Conservation (phyloP, 768 basidiomycete genomes). For the Kwoniella mangroviensis region DNA sequence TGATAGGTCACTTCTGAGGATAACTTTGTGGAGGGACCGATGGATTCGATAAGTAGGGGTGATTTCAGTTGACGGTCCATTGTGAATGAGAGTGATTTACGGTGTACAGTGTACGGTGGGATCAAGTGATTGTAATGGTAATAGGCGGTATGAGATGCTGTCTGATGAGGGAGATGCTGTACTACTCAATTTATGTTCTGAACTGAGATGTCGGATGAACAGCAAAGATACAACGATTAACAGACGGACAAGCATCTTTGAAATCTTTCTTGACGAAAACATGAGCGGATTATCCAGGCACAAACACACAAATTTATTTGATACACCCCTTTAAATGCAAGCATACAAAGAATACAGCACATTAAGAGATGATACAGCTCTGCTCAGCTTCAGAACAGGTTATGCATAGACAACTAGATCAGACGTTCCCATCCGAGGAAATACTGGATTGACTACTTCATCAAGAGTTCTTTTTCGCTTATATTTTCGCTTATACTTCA, state of each 20-base stretch:
- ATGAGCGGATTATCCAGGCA: too few relatives aligned
- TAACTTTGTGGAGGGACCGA: constrained; percentile 30
- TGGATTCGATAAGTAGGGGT: constrained; percentile 38
- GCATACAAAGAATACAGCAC: too few relatives aligned
- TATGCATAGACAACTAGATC: background rate
- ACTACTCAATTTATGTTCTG: too few relatives aligned
- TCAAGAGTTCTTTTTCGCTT: background rate
- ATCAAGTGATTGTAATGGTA: background rate
- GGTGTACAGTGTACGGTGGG: background rate
- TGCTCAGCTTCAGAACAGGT: background rate
- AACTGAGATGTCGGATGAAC: too few relatives aligned
- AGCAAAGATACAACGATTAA: too few relatives aligned
- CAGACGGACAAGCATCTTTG: too few relatives aligned
- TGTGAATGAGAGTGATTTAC: background rate
- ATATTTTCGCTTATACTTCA: constrained; percentile 39
- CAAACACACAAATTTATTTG: too few relatives aligned
- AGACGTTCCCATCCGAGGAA: too few relatives aligned
- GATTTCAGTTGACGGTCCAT: constrained; percentile 50
- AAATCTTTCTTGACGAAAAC: too few relatives aligned
- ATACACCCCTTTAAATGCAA: too few relatives aligned
- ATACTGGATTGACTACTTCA: background rate
- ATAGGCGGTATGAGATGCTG: too few relatives aligned
- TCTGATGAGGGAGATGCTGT: too few relatives aligned
- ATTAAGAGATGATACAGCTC: background rate
- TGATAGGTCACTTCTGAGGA: constrained; percentile 27